These are phyloP conservation scores for Bipolaris gigantea DNA, from an alignment of 2,329 filamentous ascomycete species.

Conservation along the genomic window DNA sequence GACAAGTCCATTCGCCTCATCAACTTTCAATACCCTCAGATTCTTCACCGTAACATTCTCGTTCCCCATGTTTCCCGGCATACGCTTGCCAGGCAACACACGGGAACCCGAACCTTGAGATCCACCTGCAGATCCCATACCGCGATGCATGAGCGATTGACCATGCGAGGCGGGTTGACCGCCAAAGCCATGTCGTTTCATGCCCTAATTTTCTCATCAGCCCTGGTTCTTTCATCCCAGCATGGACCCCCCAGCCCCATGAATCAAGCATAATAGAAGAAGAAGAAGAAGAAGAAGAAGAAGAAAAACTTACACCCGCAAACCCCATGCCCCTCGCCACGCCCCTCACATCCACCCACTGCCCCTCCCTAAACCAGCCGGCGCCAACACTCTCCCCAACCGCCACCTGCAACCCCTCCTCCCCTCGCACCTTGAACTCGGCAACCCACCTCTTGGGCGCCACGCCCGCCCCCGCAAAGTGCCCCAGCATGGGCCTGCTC, in stretches of 20 bases:
- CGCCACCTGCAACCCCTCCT: slow-evolving; percentile 69
- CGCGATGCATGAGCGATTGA: slow-evolving; percentile 91
- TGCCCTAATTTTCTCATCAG: slow-evolving; percentile 57
- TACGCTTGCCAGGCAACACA: slow-evolving; percentile 94
- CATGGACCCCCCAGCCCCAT: too few species aligned
- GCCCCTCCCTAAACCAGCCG: slow-evolving; percentile 89
- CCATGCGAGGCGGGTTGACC: slow-evolving; percentile 93
- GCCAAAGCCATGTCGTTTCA: slow-evolving; percentile 91
- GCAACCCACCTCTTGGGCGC: slow-evolving; percentile 80
- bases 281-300: not conserved
- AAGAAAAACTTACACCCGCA: slow-evolving; percentile 62
- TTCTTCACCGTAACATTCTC: slow-evolving; percentile 89
- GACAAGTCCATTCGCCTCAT: slow-evolving; percentile 82
- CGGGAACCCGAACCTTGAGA: slow-evolving; percentile 90
- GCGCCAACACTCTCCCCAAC: slow-evolving; percentile 77
- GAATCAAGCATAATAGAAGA: too few species aligned
- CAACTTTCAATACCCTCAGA: slow-evolving; percentile 83
- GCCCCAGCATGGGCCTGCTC: slow-evolving; percentile 80
- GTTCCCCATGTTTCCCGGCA: slow-evolving; percentile 94
- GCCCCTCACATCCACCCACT: slow-evolving; percentile 83
- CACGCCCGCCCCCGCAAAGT: slow-evolving; percentile 80
- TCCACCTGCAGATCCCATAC: slow-evolving; percentile 85
- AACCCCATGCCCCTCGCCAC: slow-evolving; percentile 88
- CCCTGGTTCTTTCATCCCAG: too few species aligned
- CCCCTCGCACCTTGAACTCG: slow-evolving; percentile 82